Evolutionary conservation across 1,139 yeast species (phyloP).

Genomic region (Yamadazyma dendronema): DNA sequence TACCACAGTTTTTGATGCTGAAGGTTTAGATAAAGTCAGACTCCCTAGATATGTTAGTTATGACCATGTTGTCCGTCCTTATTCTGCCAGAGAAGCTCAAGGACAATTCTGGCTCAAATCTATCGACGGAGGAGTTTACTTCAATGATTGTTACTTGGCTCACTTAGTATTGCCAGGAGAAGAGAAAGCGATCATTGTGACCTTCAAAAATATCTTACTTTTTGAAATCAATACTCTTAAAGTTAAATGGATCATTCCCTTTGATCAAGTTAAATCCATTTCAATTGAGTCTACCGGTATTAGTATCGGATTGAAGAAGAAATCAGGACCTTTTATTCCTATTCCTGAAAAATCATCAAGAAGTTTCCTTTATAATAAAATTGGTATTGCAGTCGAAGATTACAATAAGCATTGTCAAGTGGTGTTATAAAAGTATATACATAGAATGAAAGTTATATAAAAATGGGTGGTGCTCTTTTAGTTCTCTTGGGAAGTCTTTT

Average conservation of each 20-base stretch:
- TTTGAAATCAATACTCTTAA: constrained; percentile 62
- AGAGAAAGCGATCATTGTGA: constrained; percentile 73
- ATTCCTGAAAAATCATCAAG: constrained; percentile 67
- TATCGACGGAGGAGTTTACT: constrained; percentile 75
- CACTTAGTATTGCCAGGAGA: constrained; percentile 82
- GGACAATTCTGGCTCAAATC: constrained; percentile 92
- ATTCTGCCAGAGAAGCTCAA: constrained; percentile 80
- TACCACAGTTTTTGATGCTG: constrained; percentile 85
- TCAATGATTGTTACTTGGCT: constrained; percentile 75
- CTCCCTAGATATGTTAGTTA: constrained; percentile 73
- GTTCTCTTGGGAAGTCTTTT: constrained; percentile 43
- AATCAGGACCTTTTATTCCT: constrained; percentile 75
- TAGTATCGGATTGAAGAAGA: constrained; percentile 58
- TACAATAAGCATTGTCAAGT: constrained; percentile 65
- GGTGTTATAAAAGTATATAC: constrained; percentile 15
- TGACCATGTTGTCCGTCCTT: constrained; percentile 72
- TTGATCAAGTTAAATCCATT: constrained; percentile 62
- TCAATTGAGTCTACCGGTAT: constrained; percentile 82
- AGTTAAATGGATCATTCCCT: constrained; percentile 64
- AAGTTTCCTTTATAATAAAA: constrained; percentile 65
- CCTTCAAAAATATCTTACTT: constrained; percentile 68
- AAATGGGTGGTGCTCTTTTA: constrained; percentile 23
- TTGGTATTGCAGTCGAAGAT: constrained; percentile 78
- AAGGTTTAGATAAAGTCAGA: constrained; percentile 75
- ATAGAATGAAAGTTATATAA: neutral